Evolutionary conservation across 176 grass and related monocot species (phyloP).

Genomic region (Thinopyrum elongatum): DNA sequence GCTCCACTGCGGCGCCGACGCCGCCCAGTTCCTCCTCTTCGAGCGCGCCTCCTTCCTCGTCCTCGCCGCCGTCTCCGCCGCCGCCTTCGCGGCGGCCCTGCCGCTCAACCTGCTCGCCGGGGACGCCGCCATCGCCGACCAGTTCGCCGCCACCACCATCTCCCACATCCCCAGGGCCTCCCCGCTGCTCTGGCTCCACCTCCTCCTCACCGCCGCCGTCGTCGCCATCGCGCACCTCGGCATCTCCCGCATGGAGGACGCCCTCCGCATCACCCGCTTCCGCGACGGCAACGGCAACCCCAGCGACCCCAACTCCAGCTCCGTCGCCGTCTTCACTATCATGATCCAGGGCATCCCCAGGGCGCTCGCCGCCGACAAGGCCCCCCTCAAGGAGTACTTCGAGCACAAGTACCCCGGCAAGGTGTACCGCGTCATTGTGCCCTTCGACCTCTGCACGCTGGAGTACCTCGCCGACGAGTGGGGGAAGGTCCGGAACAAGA

Average conservation of each 20-base stretch:
- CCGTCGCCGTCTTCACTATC: constrained; percentile 85
- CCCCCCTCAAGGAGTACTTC: constrained; percentile 83
- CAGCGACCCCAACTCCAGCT: constrained; percentile 81
- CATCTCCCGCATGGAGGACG: constrained; percentile 87
- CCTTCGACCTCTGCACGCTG: constrained; percentile 78
- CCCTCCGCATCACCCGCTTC: constrained; percentile 83
- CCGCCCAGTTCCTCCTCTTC: constrained; percentile 95
- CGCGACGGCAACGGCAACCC: constrained; percentile 95
- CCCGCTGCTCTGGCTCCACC: constrained; percentile 81
- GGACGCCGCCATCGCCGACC: constrained; percentile 65
- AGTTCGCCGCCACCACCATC: constrained; percentile 90
- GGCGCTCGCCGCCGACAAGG: constrained; percentile 63
- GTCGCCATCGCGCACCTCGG: constrained; percentile 82
- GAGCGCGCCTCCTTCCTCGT: constrained; percentile 87
- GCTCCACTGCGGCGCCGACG: constrained; percentile 98
- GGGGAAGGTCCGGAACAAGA: constrained; percentile 69
- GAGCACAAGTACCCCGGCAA: constrained; percentile 95
- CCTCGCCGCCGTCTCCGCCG: constrained; percentile 55
- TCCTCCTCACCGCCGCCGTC: constrained; percentile 62
- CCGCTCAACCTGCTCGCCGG: constrained; percentile 88
- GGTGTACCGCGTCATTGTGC: constrained; percentile 77
- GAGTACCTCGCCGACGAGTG: constrained; percentile 66
- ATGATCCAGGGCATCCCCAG: constrained; percentile 98
- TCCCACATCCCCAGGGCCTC: constrained; percentile 74
- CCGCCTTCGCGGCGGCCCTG: constrained; percentile 47